Conservation (phyloP, 2,329 filamentous ascomycete genomes). For the Trichoderma harzianum region DNA sequence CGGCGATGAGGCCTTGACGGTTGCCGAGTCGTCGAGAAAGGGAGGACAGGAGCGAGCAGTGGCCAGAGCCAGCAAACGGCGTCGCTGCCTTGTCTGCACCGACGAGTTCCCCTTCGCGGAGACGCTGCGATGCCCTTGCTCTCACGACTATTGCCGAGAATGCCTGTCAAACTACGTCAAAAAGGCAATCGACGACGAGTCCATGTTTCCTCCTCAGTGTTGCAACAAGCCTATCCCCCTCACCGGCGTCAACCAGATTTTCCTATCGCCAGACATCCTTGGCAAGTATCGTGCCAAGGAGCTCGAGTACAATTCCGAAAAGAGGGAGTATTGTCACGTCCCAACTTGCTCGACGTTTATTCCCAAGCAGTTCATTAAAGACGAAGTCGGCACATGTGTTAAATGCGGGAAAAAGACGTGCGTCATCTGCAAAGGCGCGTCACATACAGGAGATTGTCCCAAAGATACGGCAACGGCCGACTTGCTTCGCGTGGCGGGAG, state of each 20-base stretch:
- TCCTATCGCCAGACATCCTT: conserved; percentile 36
- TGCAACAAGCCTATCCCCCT: conserved; percentile 43
- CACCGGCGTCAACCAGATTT: conserved; percentile 25
- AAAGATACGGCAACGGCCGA: conserved; percentile 38
- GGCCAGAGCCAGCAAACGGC: background rate
- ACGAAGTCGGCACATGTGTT: conserved; percentile 39
- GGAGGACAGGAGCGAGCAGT: background rate
- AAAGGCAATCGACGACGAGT: conserved; percentile 43
- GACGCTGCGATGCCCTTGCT: conserved; percentile 30
- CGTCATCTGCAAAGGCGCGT: conserved; percentile 42
- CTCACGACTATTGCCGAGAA: conserved; percentile 48
- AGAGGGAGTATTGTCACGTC: conserved; percentile 50
- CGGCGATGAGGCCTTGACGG: background rate
- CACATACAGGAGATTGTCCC: conserved; percentile 48
- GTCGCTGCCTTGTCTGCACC: conserved; percentile 3
- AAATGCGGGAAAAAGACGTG: conserved; percentile 47
- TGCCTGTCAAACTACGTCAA: conserved; percentile 45
- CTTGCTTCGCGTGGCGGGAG: conserved; percentile 49
- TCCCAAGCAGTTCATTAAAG: conserved; percentile 27
- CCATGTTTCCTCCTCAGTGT: conserved; percentile 53
- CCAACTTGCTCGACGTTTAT: conserved; percentile 48
- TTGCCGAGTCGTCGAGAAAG: background rate
- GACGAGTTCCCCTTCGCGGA: background rate
- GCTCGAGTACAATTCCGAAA: conserved; percentile 45
- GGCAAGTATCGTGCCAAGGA: conserved; percentile 42